Base-by-base conservation (phyloP, 2,329 filamentous ascomycete species). In the Phialemoniopsis sp. region DNA sequence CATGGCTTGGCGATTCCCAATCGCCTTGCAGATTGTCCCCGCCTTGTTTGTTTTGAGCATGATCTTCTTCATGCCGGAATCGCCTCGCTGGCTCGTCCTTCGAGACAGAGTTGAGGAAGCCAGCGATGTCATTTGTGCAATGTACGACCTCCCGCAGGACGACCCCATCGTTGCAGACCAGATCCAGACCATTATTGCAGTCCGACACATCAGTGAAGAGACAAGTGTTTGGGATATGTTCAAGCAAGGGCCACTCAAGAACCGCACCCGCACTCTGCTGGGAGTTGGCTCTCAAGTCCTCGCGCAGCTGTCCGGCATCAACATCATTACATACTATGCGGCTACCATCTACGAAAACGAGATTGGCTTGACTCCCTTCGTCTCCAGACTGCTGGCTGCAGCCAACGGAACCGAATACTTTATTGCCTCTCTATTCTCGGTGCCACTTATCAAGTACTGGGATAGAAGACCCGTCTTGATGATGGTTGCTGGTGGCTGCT, bases 1-100 rank as follows among this genome's bases (percentile, higher is more conserved):
- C 12, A 64, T 74, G 17, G 59, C 67, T 0, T 78, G 80, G 80
- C 67, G 80, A 3, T 82, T 83, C 52, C 80, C 80, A 1, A 62
- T 83, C 14, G 72, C 69, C 3, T 73, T 78, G 51, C 72, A 77
- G 48, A 68, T 80, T 19, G 47, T 73, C 17, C 82, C 82, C 52
- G 77, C 76, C 19, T 12, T 81, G 7, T 67, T 82, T 43, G 77
- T 82, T 34, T 57, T 83, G 12, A 42, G 55, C 2, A 67, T 73
- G 36, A 69, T 80, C 36, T 63, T 74, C 52, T 60, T 62, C 40
- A 56, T 80, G 5, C 76, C 76, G 13, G 76, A 80, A 53, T 67
- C 63, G 4, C 67, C 68, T 2, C 55, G 68, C 35, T 73, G 68
- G 68, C 55, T 73, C 10, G 59, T 71, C 30, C 51, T 66, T 13